A percentile compares a stretch with the other conserved stretches of the same genome.
phyloP scores from a whole-genome alignment of 2,329 filamentous ascomycete genomes.

The Aspergillus fumigatus region DNA sequence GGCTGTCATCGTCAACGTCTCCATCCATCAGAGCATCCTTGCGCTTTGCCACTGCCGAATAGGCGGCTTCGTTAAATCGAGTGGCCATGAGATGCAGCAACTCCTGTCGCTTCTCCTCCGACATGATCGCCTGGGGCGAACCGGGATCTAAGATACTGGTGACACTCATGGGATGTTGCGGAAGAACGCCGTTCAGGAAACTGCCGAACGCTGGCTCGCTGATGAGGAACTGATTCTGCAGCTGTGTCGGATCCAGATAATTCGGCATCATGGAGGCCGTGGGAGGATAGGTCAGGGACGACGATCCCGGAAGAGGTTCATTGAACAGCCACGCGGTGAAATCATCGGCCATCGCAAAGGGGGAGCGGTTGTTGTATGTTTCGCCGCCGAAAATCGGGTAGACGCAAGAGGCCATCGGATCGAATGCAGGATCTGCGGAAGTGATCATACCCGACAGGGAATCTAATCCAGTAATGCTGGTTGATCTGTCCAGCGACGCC shows the following conservation, averaged over 20 bases:
- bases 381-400: slow-evolving; percentile 87
- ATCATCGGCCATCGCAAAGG: slow-evolving; percentile 82
- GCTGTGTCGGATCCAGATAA: slow-evolving; percentile 39
- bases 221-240: slow-evolving; percentile 49
- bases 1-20: slow-evolving; percentile 59
- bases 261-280: slow-evolving; percentile 37
- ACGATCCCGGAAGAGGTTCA: slow-evolving; percentile 54
- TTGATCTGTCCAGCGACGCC: slow-evolving; percentile 22
- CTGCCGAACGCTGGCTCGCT: slow-evolving; percentile 47
- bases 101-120: slow-evolving; percentile 80
- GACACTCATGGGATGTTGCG: slow-evolving; percentile 82
- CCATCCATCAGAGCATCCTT: slow-evolving; percentile 76
- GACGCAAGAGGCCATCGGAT: slow-evolving; percentile 41
- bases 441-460: slow-evolving; percentile 23
- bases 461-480: slow-evolving; percentile 21
- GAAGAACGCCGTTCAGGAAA: slow-evolving; percentile 46
- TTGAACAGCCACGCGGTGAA: slow-evolving; percentile 84
- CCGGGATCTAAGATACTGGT: slow-evolving; percentile 78
- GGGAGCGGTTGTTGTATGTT: slow-evolving; percentile 78
- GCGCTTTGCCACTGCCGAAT: slow-evolving; percentile 66
- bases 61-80: slow-evolving; percentile 75
- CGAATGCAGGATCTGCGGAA: slow-evolving; percentile 27
- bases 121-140: slow-evolving; percentile 73
- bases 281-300: slow-evolving; percentile 47
- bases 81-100: slow-evolving; percentile 76